Evolutionary conservation across 805 yeast species (phyloP).

Genomic region (Candida qinlingensis): DNA sequence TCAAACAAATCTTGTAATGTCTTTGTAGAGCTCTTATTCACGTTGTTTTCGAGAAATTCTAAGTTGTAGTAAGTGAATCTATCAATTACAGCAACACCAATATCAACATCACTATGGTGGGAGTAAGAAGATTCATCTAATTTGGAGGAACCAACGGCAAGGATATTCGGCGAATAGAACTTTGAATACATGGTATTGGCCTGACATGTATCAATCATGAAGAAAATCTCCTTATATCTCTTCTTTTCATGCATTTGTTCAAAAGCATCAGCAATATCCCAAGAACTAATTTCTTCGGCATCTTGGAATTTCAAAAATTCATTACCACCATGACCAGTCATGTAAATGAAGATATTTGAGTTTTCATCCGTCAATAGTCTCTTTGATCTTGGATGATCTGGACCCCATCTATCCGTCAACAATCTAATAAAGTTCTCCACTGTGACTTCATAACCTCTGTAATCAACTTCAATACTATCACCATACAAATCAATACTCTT

Average conservation of each 20-base stretch:
- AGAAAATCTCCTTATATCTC: slow-evolving; percentile 89
- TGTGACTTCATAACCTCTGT: slow-evolving; percentile 95
- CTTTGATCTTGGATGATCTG: slow-evolving; percentile 89
- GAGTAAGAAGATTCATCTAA: slow-evolving; percentile 89
- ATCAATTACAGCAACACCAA: slow-evolving; percentile 97
- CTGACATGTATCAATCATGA: slow-evolving; percentile 98
- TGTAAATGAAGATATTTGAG: slow-evolving; percentile 86
- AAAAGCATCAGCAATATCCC: slow-evolving; percentile 95
- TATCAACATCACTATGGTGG: slow-evolving; percentile 90
- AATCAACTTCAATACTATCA: slow-evolving; percentile 91
- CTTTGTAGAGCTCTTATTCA: slow-evolving; percentile 66
- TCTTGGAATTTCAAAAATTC: slow-evolving; percentile 97
- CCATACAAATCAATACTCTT: slow-evolving; percentile 92
- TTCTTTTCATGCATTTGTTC: slow-evolving; percentile 96
- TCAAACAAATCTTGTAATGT: slow-evolving; percentile 83
- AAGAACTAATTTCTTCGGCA: slow-evolving; percentile 93
- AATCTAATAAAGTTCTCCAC: slow-evolving; percentile 93
- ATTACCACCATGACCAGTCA: slow-evolving; percentile 99
- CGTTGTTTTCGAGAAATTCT: slow-evolving; percentile 71
- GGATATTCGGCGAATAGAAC: slow-evolving; percentile 85
- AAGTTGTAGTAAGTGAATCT: slow-evolving; percentile 89
- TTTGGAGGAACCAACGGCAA: slow-evolving; percentile 89
- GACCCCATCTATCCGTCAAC: slow-evolving; percentile 93
- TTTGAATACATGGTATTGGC: slow-evolving; percentile 96
- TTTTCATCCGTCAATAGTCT: slow-evolving; percentile 88